These are phyloP conservation scores for Microdochium bolleyi DNA, from an alignment of 2,329 filamentous ascomycete genomes.

Conservation along the genomic window DNA sequence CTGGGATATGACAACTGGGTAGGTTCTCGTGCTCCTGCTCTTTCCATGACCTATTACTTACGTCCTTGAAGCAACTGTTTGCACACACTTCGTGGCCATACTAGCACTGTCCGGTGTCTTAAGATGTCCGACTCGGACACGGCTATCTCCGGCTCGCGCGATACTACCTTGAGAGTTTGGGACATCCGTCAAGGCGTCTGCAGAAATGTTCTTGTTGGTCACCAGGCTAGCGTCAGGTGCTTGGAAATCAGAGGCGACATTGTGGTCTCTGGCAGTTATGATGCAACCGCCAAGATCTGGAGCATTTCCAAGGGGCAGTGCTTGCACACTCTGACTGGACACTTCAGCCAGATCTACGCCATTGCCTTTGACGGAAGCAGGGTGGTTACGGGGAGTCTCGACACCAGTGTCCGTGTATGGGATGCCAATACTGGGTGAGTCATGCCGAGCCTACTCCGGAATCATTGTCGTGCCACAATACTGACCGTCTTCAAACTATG, in stretches of 20 bases:
- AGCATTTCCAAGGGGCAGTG: conserved; percentile 94
- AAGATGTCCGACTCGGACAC: conserved; percentile 96
- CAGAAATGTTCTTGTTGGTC: conserved; percentile 84
- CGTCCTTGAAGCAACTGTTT: conserved; percentile 51
- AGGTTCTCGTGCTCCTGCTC: conserved; percentile 24
- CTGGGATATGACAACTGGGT: conserved; percentile 94
- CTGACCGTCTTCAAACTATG: conserved; percentile 15
- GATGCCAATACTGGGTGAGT: conserved; percentile 78
- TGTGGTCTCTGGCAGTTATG: conserved; percentile 96
- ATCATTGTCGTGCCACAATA: not conserved
- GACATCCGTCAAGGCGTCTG: conserved; percentile 83
- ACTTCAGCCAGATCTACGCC: conserved; percentile 98
- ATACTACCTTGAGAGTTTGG: conserved; percentile 93
- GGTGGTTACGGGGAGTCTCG: conserved; percentile 90
- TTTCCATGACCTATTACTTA: conserved; percentile 14
- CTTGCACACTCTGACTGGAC: conserved; percentile 79
- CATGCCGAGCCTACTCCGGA: not conserved
- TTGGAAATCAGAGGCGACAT: conserved; percentile 94
- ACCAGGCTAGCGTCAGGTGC: conserved; percentile 92
- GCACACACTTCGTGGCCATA: conserved; percentile 86
- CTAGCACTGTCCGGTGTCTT: conserved; percentile 89
- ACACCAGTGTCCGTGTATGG: conserved; percentile 97
- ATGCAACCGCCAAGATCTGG: conserved; percentile 95
- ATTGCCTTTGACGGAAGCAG: conserved; percentile 93
- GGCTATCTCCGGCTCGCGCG: conserved; percentile 91